phyloP scores from a whole-genome alignment of 805 yeast genomes.

The Starmerella sirachaensis region DNA sequence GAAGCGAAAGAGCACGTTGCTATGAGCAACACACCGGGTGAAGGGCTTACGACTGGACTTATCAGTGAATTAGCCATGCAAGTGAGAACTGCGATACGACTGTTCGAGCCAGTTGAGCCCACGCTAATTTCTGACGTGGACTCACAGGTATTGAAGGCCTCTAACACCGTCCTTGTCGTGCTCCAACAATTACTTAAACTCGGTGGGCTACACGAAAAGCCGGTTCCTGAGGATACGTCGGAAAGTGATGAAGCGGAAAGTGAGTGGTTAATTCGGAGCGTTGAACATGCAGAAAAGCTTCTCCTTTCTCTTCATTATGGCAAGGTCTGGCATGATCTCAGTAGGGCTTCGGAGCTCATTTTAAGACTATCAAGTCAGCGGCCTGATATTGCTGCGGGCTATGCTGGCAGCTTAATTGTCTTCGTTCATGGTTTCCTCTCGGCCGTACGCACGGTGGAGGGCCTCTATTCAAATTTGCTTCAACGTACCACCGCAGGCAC shows the following conservation, averaged over 20 bases:
- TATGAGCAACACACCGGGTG: too few species aligned
- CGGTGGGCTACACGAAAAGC: too few species aligned
- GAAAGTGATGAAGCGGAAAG: slow-evolving; percentile 49
- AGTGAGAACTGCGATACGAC: too few species aligned
- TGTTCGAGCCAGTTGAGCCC: too few species aligned
- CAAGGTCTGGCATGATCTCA: slow-evolving; percentile 26
- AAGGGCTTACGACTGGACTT: too few species aligned
- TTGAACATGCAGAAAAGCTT: slow-evolving; percentile 34
- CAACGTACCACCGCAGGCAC: slow-evolving; percentile 48
- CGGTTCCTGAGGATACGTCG: too few species aligned
- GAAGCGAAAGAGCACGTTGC: too few species aligned
- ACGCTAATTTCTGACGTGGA: too few species aligned
- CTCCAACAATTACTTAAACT: slow-evolving; percentile 42
- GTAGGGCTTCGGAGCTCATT: slow-evolving; percentile 31
- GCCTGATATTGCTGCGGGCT: slow-evolving; percentile 31
- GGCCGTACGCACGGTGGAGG: slow-evolving; percentile 36
- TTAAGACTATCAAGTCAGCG: slow-evolving; percentile 16
- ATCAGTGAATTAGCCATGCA: too few species aligned
- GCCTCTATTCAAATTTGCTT: slow-evolving; percentile 40
- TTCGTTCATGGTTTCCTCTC: slow-evolving; percentile 47
- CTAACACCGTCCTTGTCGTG: slow-evolving; percentile 50
- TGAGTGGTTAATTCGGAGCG: slow-evolving; percentile 51
- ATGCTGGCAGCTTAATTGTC: slow-evolving; percentile 44
- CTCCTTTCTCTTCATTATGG: slow-evolving; percentile 35
- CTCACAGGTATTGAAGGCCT: slow-evolving; percentile 36